Evolutionary conservation across 176 grass and related monocot genomes (phyloP), one percentile per base, ranked within the genome.

Genomic region (Oryza longistaminata): DNA sequence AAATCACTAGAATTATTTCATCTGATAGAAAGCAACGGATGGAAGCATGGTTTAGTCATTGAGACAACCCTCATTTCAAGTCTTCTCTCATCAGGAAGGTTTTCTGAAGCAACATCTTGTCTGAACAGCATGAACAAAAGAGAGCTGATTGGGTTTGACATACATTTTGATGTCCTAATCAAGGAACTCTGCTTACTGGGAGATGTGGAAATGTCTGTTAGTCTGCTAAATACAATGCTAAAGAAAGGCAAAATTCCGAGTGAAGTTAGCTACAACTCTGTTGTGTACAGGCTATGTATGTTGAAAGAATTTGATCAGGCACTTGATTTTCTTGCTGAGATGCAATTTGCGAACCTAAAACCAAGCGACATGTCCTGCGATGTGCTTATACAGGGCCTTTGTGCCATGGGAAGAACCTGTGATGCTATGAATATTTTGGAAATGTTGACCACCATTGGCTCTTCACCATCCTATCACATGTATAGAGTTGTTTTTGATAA

Each of bases 401-500:
- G 93, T 84, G 75, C 81, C 29, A 22, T 65, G 42, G 81, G 93
- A 73, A 92, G 91, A 87, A 88, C 87, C 71, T 76, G 71, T 84
- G 96, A 95, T 81, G 96, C 96, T 58, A 90, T 75, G 55, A 87
- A 37, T 29, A 76, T 95, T 86, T 86, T 94, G 76, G 75, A 91
- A 79, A 81, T 60, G 60, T 86, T 98, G 76, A 71, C 61, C 58
- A 83, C 64, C 21, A 79, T 78, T 50, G 89, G 93, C 26, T 82
- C 60, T 35, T 43, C 67, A 81, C 86, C 93, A 15, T 93, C 93
- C 44, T 92, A 84, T 86, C 64, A 29, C 81, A 92, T 95, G 88
- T 98, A 95, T 90, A 98, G 50, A 73, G 48, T 78, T 84, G 67
- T 98, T 83, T 85, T 98, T 81, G 80, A 98, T 73, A 94, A 76